These are phyloP conservation scores for Rhizopogon vulgaris DNA, from an alignment of 768 basidiomycete genomes.

Conservation along the genomic window DNA sequence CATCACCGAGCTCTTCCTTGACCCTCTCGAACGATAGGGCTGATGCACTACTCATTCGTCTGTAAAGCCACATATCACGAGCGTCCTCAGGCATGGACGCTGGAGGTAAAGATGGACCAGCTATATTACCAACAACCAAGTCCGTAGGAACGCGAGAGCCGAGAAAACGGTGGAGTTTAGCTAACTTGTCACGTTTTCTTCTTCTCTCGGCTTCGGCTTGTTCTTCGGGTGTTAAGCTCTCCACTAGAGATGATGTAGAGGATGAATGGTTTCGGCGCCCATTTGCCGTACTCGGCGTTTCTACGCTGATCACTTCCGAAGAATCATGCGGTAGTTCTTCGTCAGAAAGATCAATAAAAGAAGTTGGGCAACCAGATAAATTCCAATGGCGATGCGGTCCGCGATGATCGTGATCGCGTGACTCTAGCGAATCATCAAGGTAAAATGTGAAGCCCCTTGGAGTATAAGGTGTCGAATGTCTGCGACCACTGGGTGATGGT, in stretches of 20 bases:
- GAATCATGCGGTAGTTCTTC: conserved; percentile 36
- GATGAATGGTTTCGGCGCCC: conserved; percentile 23
- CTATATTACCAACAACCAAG: conserved; percentile 50
- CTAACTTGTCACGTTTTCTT: conserved; percentile 69
- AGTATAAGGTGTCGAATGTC: conserved; percentile 52
- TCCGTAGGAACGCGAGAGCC: conserved; percentile 74
- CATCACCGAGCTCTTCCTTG: conserved; percentile 64
- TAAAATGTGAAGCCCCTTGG: conserved; percentile 37
- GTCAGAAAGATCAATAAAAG: conserved; percentile 64
- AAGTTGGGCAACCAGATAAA: conserved; percentile 30
- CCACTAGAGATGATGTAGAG: conserved; percentile 41
- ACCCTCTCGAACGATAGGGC: conserved; percentile 50
- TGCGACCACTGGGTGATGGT: conserved; percentile 28
- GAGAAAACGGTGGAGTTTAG: conserved; percentile 78
- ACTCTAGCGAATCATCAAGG: conserved; percentile 7
- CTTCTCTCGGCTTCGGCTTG: conserved; percentile 56
- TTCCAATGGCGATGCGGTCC: conserved; percentile 7
- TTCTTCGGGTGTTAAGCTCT: conserved; percentile 45
- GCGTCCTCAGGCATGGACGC: conserved; percentile 24
- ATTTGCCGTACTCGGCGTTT: conserved; percentile 23
- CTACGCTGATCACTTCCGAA: conserved; percentile 24
- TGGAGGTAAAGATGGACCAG: conserved; percentile 26
- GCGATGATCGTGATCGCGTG: not conserved
- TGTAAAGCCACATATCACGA: conserved; percentile 38
- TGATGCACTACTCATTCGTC: conserved; percentile 49